phyloP scores from a whole-genome alignment of 139 green algal genomes.

The Chlamydomonas urium region DNA sequence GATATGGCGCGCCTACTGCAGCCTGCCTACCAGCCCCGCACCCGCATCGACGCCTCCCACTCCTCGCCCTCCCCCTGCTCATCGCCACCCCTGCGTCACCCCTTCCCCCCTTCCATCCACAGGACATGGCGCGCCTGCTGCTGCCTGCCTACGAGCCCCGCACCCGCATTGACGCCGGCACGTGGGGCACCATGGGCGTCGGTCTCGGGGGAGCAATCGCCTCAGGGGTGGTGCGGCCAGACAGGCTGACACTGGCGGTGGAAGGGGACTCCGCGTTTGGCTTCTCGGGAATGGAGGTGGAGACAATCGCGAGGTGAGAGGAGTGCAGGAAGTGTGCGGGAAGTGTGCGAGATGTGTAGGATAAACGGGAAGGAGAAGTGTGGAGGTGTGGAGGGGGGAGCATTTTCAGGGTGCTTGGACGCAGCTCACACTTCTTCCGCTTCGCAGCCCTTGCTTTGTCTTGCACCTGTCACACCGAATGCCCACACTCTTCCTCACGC shows the following conservation, averaged over 20 bases:
- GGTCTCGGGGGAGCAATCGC: slow-evolving; percentile 69
- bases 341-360: not conserved
- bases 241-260: slow-evolving; percentile 61
- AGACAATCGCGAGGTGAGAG: slow-evolving; percentile 56
- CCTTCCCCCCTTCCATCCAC: not conserved
- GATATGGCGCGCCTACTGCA: slow-evolving; percentile 23
- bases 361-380: no score
- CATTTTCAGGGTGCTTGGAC: no score
- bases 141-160: slow-evolving; percentile 43
- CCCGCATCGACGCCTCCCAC: slow-evolving; percentile 73
- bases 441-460: no score
- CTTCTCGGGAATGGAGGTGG: slow-evolving; percentile 74
- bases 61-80: no score
- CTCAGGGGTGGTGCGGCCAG: slow-evolving; percentile 27
- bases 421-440: no score
- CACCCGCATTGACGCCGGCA: slow-evolving; percentile 72
- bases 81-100: no score
- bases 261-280: slow-evolving; percentile 84
- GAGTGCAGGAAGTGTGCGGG: not conserved
- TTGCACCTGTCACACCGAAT: no score
- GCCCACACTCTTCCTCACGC: no score
- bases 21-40: slow-evolving; percentile 43
- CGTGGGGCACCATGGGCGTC: slow-evolving; percentile 83
- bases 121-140: slow-evolving; percentile 21
- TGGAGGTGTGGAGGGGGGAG: slow-evolving; percentile 2